These are phyloP conservation scores for Chenopodium quinoa DNA, from an alignment of 148 eudicot genomes.

Conservation along the genomic window DNA sequence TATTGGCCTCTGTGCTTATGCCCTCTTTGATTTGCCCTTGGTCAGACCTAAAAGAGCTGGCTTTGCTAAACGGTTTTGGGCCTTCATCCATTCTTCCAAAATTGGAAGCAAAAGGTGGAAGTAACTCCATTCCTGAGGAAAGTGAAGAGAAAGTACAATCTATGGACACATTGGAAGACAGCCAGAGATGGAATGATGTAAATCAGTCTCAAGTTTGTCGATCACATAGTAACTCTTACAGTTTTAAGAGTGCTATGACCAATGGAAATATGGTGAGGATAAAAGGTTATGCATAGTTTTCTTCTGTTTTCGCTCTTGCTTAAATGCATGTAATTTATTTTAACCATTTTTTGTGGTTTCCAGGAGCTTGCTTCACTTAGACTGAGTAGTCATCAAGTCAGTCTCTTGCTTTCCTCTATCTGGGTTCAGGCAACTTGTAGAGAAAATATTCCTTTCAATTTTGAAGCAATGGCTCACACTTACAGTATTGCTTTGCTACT, in stretches of 20 bases:
- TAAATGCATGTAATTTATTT: neutral
- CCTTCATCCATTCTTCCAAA: slow-evolving; percentile 21
- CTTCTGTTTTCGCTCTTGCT: neutral
- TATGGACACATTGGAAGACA: slow-evolving; percentile 27
- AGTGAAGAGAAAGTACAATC: slow-evolving; percentile 31
- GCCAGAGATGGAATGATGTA: slow-evolving; percentile 26
- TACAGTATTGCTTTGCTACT: slow-evolving; percentile 63
- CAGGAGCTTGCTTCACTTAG: slow-evolving; percentile 68
- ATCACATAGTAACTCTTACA: slow-evolving; percentile 37
- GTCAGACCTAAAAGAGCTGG: slow-evolving; percentile 34
- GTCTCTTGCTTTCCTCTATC: slow-evolving; percentile 80
- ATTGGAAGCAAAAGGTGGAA: slow-evolving; percentile 30
- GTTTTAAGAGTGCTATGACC: slow-evolving; percentile 56
- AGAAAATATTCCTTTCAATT: slow-evolving; percentile 68
- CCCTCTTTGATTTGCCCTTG: slow-evolving; percentile 60
- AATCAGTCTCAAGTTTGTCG: slow-evolving; percentile 29
- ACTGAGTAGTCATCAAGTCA: slow-evolving; percentile 83
- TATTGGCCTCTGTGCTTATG: slow-evolving; percentile 66
- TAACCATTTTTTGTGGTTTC: slow-evolving; percentile 5
- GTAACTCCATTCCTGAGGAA: slow-evolving; percentile 42
- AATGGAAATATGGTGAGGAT: slow-evolving; percentile 52
- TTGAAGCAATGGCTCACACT: slow-evolving; percentile 85
- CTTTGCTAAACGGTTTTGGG: slow-evolving; percentile 23
- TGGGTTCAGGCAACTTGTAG: slow-evolving; percentile 75
- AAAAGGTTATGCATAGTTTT: neutral